Percentiles rank a stretch among this genome's conserved stretches.
Conservation (phyloP, 1,284 basidiomycete genomes). For the Heterobasidion irregulare region DNA sequence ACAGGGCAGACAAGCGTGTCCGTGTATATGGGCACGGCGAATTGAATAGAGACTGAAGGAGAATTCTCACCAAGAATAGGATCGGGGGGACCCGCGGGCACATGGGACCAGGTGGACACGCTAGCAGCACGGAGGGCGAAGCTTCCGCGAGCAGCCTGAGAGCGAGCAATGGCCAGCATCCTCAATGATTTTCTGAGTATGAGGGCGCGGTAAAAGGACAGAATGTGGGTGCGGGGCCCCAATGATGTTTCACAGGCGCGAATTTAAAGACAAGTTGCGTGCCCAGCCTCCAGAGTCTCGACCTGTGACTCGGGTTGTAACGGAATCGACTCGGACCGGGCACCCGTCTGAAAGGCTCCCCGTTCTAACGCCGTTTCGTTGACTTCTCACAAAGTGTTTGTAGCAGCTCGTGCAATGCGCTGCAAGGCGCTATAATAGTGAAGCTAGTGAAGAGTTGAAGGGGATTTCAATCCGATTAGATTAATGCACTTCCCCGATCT, state of each 20-base stretch:
- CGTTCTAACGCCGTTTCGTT: not conserved
- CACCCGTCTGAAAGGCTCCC: not conserved
- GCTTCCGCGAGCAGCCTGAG: slow-evolving; percentile 21
- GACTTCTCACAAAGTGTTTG: not conserved
- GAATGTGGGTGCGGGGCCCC: not conserved
- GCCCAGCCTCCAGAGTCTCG: not conserved
- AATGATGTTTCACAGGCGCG: not conserved
- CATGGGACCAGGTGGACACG: slow-evolving; percentile 76
- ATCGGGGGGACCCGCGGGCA: slow-evolving; percentile 87
- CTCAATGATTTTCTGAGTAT: not conserved
- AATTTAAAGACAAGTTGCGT: too few relatives aligned
- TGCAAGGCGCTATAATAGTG: not conserved
- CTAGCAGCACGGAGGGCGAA: slow-evolving; percentile 20
- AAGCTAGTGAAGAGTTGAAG: not conserved
- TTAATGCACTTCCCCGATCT: too few relatives aligned
- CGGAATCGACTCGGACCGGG: not conserved
- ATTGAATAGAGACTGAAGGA: too few relatives aligned
- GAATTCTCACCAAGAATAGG: slow-evolving; percentile 75
- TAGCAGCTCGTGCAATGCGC: not conserved
- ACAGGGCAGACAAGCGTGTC: too few relatives aligned
- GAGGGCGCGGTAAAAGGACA: not conserved
- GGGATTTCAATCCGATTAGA: too few relatives aligned
- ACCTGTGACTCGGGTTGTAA: not conserved
- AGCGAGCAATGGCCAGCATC: slow-evolving; percentile 28
- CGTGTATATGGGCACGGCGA: too few relatives aligned